Conservation (phyloP, 2,329 filamentous ascomycete genomes). For the Diaporthe batatas region DNA sequence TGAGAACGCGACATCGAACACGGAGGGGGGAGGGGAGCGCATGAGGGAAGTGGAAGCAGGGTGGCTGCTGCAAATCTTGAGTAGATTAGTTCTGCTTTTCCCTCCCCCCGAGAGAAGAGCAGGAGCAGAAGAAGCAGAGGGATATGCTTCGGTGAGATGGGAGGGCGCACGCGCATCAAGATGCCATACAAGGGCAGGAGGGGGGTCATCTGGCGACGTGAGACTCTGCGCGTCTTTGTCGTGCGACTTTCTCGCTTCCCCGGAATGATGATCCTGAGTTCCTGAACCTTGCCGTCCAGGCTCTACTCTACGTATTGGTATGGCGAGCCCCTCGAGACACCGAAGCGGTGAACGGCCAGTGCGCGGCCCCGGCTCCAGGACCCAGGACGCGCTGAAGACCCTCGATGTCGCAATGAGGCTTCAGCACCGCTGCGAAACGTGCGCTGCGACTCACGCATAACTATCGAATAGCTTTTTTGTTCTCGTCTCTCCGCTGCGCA, state of each 20-base stretch:
- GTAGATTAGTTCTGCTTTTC: conserved; percentile 4
- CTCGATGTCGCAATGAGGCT: conserved; percentile 35
- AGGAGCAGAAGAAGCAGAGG: conserved; percentile 11
- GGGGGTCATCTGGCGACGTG: conserved; percentile 32
- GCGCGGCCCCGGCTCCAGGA: background rate
- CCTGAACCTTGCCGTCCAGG: conserved; percentile 28
- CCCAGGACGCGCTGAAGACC: conserved; percentile 22
- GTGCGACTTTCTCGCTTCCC: conserved; percentile 26
- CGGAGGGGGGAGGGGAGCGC: background rate
- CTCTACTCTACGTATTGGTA: too few relatives aligned
- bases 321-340: conserved; percentile 1
- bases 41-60: conserved; percentile 5
- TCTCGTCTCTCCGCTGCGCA: conserved; percentile 3
- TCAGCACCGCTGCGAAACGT: conserved; percentile 32
- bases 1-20: conserved; percentile 2
- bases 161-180: conserved; percentile 10
- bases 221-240: conserved; percentile 32
- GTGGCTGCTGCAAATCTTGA: conserved; percentile 7
- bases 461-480: conserved; percentile 12
- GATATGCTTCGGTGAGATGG: conserved; percentile 10
- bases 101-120: background rate
- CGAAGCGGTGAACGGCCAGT: conserved; percentile 29
- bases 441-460: conserved; percentile 26
- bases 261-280: conserved; percentile 34
- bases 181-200: conserved; percentile 5